Base-by-base conservation (phyloP, 345 rosid genomes). In the Brassica incana region DNA sequence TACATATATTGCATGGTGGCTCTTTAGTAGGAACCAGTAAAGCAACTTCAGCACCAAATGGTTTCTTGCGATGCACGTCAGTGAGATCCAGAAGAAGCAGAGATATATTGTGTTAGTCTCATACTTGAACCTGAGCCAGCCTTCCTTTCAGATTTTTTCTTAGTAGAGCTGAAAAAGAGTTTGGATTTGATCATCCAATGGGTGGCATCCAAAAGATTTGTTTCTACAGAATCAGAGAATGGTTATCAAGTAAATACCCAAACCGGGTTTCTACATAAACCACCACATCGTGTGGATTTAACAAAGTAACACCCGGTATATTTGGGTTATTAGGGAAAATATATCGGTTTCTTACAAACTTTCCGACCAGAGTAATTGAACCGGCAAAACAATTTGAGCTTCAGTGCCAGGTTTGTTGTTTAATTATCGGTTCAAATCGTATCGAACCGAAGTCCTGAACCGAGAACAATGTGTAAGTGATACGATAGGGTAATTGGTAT, bases 131-230 rank as follows among this genome's bases (percentile, higher is more conserved):
- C 70, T 89, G 71, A 87, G 59, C 71, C 81, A 86, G 32, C 86
- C 87, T 50, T 82, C 50, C 9, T 89, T 89, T 74, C 85, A 45
- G 36, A 75, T 71, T 54, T 70, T 87, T 87, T 80, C 84, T 89
- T 5, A 70, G 67, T 82, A 69, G 25, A 62, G 2, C 38, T 0
- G 80, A 69, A 50, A 69, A 70, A 50, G 50, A 50, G 50, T 69
- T 83, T 38, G 87, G 89, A 0, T 89, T 81, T 48, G 16, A 27
- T 62, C 66, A 65, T 65, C 69, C 33, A 12, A 69, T 20, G 23
- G 23, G 23, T 35, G 60, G 18, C 16, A 67, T 59, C 69, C 33
- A 12, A 69, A 77, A 77, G 16, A 45, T 43, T 5, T 68, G 43
- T 38, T 56, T 7, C 32, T 59, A 59, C 73, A 27, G 36, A 68